Evolutionary conservation across 2,329 filamentous ascomycete species (phyloP).

Genomic region (Huntiella abstrusa): DNA sequence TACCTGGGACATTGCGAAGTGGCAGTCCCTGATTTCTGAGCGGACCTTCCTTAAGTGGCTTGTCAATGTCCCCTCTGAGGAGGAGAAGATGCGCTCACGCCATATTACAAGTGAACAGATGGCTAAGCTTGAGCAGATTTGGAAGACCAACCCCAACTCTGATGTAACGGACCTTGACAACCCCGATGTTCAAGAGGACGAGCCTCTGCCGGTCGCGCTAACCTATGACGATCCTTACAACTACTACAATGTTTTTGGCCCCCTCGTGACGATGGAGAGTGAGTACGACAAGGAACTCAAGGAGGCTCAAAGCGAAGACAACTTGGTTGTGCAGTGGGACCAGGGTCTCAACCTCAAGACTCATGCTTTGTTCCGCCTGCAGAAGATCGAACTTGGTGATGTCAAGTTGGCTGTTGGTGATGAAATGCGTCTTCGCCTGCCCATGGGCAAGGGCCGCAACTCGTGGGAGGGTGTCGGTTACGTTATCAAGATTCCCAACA

Average conservation of each 20-base stretch:
- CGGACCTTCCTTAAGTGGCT: conserved; percentile 91
- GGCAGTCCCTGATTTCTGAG: conserved; percentile 95
- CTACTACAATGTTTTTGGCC: conserved; percentile 97
- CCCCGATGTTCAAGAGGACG: conserved; percentile 64
- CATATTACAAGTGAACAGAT: conserved; percentile 90
- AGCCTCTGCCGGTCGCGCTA: conserved; percentile 77
- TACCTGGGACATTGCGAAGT: conserved; percentile 97
- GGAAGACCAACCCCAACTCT: conserved; percentile 84
- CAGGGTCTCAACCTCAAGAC: conserved; percentile 95
- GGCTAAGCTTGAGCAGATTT: conserved; percentile 90
- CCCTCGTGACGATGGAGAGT: conserved; percentile 95
- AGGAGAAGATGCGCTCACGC: conserved; percentile 85
- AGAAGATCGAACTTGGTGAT: conserved; percentile 92
- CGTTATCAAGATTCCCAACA: conserved; percentile 98
- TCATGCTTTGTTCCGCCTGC: conserved; percentile 81
- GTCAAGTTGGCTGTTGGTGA: conserved; percentile 96
- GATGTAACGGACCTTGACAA: conserved; percentile 59
- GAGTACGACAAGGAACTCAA: conserved; percentile 99
- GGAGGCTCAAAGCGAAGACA: conserved; percentile 92
- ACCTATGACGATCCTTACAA: conserved; percentile 96
- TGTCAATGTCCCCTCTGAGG: conserved; percentile 71
- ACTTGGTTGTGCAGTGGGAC: conserved; percentile 86
- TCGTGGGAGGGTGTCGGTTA: conserved; percentile 97
- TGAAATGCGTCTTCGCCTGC: conserved; percentile 90
- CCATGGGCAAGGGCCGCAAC: conserved; percentile 69